Evolutionary conservation across 2,329 filamentous ascomycete species (phyloP).

Genomic region (Cytospora paraplurivora): DNA sequence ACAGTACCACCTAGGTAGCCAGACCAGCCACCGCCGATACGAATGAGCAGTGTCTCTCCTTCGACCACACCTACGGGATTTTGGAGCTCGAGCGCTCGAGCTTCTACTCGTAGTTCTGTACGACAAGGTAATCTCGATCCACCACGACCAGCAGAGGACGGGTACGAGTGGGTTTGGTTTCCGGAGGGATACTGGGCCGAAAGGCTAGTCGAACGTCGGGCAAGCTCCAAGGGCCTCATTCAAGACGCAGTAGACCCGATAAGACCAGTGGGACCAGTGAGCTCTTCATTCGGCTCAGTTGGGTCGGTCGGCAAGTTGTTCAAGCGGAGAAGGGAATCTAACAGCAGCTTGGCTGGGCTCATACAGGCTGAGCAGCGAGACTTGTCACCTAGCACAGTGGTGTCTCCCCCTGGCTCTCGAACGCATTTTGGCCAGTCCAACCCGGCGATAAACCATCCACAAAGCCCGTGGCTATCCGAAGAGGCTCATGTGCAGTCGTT

Average conservation of each 20-base stretch:
- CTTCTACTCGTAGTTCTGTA: constrained; percentile 6
- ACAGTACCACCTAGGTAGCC: neutral
- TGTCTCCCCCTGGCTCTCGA: constrained; percentile 32
- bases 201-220: constrained; percentile 35
- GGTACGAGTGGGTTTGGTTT: constrained; percentile 65
- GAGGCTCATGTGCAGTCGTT: constrained; percentile 51
- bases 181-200: constrained; percentile 66
- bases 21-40: no score
- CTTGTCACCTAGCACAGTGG: constrained; percentile 31
- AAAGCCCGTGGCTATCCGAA: constrained; percentile 51
- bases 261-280: no score
- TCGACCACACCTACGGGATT: constrained; percentile 17
- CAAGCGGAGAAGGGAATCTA: constrained; percentile 17
- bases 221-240: constrained; percentile 7
- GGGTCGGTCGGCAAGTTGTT: constrained; percentile 42
- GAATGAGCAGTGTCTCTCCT: constrained; percentile 29
- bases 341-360: neutral
- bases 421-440: neutral
- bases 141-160: constrained; percentile 55
- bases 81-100: constrained; percentile 7
- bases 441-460: constrained; percentile 30
- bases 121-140: constrained; percentile 46
- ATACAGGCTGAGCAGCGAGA: constrained; percentile 7
- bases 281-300: no score
- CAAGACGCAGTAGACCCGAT: constrained; percentile 32